A percentile compares a stretch with the other conserved stretches of the same genome.
These are phyloP conservation scores for Westerdykella aurantiaca DNA, from an alignment of 2,329 filamentous ascomycete species.

Conservation along the genomic window DNA sequence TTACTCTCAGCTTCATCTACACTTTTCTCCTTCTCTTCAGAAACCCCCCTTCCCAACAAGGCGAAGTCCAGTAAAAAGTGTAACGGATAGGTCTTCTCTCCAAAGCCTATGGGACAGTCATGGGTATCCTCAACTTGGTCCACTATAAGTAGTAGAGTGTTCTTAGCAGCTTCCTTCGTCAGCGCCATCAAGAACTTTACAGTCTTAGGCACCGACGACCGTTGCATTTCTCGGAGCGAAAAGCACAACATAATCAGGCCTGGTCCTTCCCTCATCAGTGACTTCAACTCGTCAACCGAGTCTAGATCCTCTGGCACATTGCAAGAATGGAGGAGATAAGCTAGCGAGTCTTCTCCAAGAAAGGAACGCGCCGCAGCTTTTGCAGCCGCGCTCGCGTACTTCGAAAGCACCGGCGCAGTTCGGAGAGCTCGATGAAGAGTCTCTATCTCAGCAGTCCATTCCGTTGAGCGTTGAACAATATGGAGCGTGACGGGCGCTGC, in stretches of 20 bases:
- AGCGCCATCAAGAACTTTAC: not conserved
- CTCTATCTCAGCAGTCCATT: not conserved
- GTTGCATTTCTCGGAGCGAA: not conserved
- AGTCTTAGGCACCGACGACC: not conserved
- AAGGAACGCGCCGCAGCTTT: not conserved
- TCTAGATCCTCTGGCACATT: not conserved
- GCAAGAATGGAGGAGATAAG: not conserved
- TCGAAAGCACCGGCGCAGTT: not conserved
- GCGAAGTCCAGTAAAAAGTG: not conserved
- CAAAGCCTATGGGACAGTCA: not conserved
- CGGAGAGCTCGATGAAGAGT: not conserved
- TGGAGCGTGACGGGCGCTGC: not conserved
- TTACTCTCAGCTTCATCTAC: not conserved
- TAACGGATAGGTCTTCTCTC: not conserved
- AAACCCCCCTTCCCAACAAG: not conserved
- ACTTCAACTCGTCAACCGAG: not conserved
- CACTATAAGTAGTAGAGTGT: not conserved
- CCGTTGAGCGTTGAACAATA: not conserved
- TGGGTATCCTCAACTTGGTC: not conserved
- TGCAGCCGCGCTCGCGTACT: not conserved
- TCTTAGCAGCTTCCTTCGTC: not conserved
- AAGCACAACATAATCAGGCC: not conserved
- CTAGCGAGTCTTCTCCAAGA: not conserved
- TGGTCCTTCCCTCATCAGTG: not conserved
- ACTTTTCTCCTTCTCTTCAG: not conserved